Conservation (phyloP, 83 land plant species). For the Thuja plicata region DNA sequence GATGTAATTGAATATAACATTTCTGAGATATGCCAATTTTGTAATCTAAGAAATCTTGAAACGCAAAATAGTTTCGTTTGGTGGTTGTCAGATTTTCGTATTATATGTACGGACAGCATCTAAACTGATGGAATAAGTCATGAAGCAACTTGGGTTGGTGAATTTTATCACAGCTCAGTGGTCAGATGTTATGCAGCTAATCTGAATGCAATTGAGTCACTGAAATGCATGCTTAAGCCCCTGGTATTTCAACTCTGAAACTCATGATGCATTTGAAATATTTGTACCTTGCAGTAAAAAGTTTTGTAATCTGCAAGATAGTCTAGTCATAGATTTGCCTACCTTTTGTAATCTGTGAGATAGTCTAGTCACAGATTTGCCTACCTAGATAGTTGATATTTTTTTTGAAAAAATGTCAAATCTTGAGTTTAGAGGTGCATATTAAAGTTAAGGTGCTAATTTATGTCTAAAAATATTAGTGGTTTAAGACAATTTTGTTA, state of each 20-base stretch:
- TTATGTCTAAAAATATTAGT: too few relatives aligned
- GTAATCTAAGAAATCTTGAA: neutral
- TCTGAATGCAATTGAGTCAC: neutral
- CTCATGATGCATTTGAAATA: neutral
- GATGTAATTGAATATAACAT: neutral
- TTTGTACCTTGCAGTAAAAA: too few relatives aligned
- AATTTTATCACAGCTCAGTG: neutral
- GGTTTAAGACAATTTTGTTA: too few relatives aligned
- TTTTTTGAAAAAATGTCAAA: too few relatives aligned
- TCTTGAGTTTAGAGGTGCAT: too few relatives aligned
- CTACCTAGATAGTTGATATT: too few relatives aligned
- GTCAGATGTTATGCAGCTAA: neutral
- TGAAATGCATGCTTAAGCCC: neutral
- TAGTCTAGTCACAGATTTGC: too few relatives aligned
- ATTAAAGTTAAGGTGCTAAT: too few relatives aligned
- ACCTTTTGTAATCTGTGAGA: too few relatives aligned
- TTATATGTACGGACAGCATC: neutral
- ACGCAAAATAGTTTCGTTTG: neutral
- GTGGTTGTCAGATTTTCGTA: neutral
- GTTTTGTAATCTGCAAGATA: too few relatives aligned
- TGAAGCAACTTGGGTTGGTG: neutral
- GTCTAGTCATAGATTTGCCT: too few relatives aligned
- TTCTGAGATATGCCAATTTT: neutral
- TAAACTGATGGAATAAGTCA: neutral
- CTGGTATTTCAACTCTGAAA: neutral